phyloP scores from a whole-genome alignment of 1,284 basidiomycete species.

The Serendipita sp. region DNA sequence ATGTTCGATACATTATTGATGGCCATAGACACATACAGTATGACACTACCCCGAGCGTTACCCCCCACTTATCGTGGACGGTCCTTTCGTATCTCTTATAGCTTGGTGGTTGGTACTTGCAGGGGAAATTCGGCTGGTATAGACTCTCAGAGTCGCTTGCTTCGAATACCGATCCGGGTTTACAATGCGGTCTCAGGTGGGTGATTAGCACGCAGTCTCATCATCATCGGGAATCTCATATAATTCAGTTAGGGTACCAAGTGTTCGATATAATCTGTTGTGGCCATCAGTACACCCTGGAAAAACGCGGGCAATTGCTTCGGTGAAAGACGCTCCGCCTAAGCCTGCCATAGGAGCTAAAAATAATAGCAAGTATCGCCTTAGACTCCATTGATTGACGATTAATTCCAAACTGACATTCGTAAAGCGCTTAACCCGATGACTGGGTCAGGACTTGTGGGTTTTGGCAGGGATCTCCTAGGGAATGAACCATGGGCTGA shows the following conservation, averaged over 20 bases:
- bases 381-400: constrained; percentile 8
- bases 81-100: constrained; percentile 74
- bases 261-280: constrained; percentile 49
- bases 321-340: constrained; percentile 7
- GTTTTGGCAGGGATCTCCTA: constrained; percentile 22
- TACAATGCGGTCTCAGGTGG: constrained; percentile 71
- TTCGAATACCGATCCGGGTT: constrained; percentile 77
- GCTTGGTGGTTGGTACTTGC: constrained; percentile 76
- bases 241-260: constrained; percentile 34
- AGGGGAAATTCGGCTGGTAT: constrained; percentile 35
- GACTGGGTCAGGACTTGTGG: constrained; percentile 20
- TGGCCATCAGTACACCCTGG: constrained; percentile 39
- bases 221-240: constrained; percentile 3
- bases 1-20: not conserved
- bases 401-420: constrained; percentile 8
- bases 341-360: not conserved
- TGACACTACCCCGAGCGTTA: constrained; percentile 60
- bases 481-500: not conserved
- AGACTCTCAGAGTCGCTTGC: constrained; percentile 55
- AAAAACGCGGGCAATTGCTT: not conserved
- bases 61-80: constrained; percentile 86
- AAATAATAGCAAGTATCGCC: not conserved
- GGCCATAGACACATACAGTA: constrained; percentile 56
- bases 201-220: constrained; percentile 17
- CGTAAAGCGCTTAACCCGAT: constrained; percentile 22